Evolutionary conservation across 345 rosid species (phyloP).

Genomic region (Boechera stricta): DNA sequence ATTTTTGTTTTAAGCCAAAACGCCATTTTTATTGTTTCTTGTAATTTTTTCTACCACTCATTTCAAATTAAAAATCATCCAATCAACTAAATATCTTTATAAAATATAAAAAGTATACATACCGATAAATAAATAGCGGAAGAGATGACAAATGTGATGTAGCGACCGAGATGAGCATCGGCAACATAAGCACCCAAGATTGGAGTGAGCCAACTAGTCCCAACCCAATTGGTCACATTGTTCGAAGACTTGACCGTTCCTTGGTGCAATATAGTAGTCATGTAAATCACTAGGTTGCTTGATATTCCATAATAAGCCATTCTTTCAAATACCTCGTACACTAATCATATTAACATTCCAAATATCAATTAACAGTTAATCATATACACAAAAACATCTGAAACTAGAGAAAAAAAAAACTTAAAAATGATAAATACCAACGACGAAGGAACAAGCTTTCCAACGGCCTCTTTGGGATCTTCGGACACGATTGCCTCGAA

Average conservation of each 20-base stretch:
- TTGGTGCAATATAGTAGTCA: constrained; percentile 78
- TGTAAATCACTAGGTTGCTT: constrained; percentile 67
- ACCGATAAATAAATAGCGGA: constrained; percentile 63
- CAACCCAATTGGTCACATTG: constrained; percentile 93
- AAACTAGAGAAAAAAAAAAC: background rate
- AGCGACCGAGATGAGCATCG: constrained; percentile 88
- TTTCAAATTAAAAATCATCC: no score
- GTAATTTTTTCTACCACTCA: no score
- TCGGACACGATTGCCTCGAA: constrained; percentile 75
- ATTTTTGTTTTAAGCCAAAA: background rate
- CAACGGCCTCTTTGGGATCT: constrained; percentile 84
- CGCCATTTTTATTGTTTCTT: no score
- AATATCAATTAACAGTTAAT: background rate
- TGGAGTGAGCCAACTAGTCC: constrained; percentile 82
- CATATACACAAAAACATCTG: background rate
- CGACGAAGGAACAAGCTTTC: constrained; percentile 82
- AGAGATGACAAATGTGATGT: constrained; percentile 71
- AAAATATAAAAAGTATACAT: constrained; percentile 1
- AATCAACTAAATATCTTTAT: no score
- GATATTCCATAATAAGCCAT: constrained; percentile 92
- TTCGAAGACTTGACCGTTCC: constrained; percentile 85
- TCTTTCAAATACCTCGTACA: constrained; percentile 80
- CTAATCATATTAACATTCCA: constrained; percentile 23
- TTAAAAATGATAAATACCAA: constrained; percentile 52
- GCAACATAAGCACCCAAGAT: constrained; percentile 87